A percentile compares a stretch with the other conserved stretches of the same genome.
Conservation (phyloP, 176 grass and related monocot genomes). For the Musa troglodytarum region DNA sequence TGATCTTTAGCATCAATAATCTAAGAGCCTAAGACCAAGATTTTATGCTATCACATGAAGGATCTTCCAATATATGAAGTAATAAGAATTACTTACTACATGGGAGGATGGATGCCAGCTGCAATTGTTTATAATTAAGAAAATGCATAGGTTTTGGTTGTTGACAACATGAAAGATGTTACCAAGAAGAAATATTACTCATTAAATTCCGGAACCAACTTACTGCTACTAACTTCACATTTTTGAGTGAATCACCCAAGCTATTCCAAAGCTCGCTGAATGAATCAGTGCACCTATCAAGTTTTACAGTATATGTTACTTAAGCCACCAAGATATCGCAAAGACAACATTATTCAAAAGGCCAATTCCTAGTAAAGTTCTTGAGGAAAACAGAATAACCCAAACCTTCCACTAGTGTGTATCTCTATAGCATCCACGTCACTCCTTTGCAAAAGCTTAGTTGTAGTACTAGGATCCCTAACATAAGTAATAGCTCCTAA, state of each 20-base stretch:
- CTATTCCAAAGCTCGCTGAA: slow-evolving; percentile 72
- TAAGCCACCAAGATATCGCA: neutral
- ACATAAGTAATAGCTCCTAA: slow-evolving; percentile 68
- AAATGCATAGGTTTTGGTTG: neutral
- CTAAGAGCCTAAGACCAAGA: neutral
- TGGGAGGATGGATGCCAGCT: neutral
- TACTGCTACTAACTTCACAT: slow-evolving; percentile 73
- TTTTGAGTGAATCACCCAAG: slow-evolving; percentile 45
- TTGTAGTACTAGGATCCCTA: slow-evolving; percentile 60
- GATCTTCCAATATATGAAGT: neutral
- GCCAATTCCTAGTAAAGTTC: neutral
- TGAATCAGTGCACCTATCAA: slow-evolving; percentile 52
- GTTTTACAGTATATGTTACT: slow-evolving; percentile 15
- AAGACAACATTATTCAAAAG: neutral
- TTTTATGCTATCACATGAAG: neutral
- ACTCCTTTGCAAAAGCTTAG: slow-evolving; percentile 55
- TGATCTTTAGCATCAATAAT: neutral
- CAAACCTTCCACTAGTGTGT: slow-evolving; percentile 73
- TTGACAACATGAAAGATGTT: neutral
- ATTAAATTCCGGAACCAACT: slow-evolving; percentile 3
- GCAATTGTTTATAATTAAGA: neutral
- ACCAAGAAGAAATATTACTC: neutral
- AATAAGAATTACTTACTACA: neutral
- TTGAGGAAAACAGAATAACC: no score
- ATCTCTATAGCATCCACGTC: slow-evolving; percentile 95